A percentile compares a stretch with the other conserved stretches of the same genome.
Evolutionary conservation across 2,329 filamentous ascomycete genomes (phyloP).

Genomic region (Penicillium sp.): DNA sequence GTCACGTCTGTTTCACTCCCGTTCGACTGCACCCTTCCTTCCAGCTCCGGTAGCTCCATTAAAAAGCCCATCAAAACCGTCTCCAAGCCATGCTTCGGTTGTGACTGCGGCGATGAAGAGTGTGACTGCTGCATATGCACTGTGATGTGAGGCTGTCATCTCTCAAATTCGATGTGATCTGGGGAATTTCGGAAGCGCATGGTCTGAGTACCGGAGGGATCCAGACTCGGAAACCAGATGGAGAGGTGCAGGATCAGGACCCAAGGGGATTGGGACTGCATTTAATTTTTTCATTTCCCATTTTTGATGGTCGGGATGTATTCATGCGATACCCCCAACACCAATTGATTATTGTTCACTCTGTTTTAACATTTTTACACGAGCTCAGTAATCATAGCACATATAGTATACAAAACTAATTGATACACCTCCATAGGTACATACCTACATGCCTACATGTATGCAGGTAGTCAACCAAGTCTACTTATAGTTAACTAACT

Average conservation of each 20-base stretch:
- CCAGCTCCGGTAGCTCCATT: conserved; percentile 30
- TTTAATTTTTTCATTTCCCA: neutral
- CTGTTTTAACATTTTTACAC: too few species aligned
- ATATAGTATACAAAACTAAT: neutral
- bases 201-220: neutral
- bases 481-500: too few species aligned
- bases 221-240: neutral
- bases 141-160: conserved; percentile 28
- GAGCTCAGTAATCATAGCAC: neutral
- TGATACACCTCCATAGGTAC: neutral
- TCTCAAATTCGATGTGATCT: neutral
- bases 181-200: neutral
- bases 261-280: neutral
- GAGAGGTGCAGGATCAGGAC: neutral
- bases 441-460: too few species aligned
- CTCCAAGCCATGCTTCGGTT: conserved; percentile 36
- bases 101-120: conserved; percentile 35
- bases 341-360: neutral
- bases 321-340: neutral
- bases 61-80: conserved; percentile 33
- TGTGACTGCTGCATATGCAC: conserved; percentile 37
- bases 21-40: conserved; percentile 29
- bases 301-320: neutral
- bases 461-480: too few species aligned
- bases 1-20: conserved; percentile 18